Base-by-base conservation (phyloP, 306 rosid genomes). In the Prinsepia uniflora region DNA sequence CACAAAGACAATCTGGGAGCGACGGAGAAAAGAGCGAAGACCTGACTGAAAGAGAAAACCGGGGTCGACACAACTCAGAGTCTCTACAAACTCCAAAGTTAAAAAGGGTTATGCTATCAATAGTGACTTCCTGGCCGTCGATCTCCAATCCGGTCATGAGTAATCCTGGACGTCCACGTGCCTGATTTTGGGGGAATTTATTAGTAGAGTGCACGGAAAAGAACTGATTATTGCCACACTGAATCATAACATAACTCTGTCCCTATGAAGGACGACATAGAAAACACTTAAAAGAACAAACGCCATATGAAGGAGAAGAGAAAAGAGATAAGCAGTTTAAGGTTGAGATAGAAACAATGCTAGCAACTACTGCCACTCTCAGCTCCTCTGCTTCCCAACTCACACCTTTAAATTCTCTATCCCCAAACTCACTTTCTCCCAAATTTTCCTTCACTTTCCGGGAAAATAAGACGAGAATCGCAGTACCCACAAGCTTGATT, bases 361-460 rank as follows among this genome's bases (percentile, higher is more conserved):
- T 63, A 34, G 45, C 74, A 40, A 49, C 65, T 22, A 43, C 45
- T 41, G 68, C 81, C 73, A 46, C 84, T 76, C 82, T 77, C 80
- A 60, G 55, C 65, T 5, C 88, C 79, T 58, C 87, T 57, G 24
- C 84, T 81, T 83, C 87, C 63, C 83, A 79, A 69, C 74, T 84
- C 67, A 74, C 72, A 10, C 65, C 75, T 44, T 53, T 60, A 45
- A 53, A 14, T 46, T 60, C 57, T 82, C 46, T 60, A 46, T 49
- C 54, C 10, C 64, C 76, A 47, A 68, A 41, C 17, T 47, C 62
- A 39, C 12, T 57, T 54, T 76, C 83, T 52, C 65, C 30, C 63
- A 20, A 11, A 12, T 67, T 54, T 48, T 82, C 83, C 78, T 60
- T 80, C 75, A 30, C 65, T 62, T 71, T 80, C 75, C 75, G 78